Evolutionary conservation across 176 grass and related monocot genomes (phyloP), one percentile per base, ranked within the genome.

Genomic region (Themeda triandra): DNA sequence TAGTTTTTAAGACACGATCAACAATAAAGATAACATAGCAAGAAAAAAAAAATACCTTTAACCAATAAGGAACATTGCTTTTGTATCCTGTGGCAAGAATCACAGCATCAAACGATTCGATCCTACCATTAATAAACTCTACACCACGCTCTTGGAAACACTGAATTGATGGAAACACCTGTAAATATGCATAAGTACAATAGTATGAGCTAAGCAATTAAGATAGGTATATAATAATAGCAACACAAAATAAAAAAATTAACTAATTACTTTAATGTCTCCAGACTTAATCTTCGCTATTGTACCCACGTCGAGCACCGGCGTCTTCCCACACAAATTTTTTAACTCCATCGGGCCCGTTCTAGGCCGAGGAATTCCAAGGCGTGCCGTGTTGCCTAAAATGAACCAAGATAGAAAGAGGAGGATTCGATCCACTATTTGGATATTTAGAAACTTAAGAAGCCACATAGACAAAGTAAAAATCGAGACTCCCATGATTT

Each of bases 61-160:
- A 77, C 96, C 96, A 98, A 65, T 77, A 87, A 63, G 91, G 87
- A n/a, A 95, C 96, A 75, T 98, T 98, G 48, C 93, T 98, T 69
- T 74, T 88, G 44, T 92, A 98, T 8, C 96, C 96, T 4, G 96
- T 98, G 30, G 96, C 96, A 15, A 98, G 85, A 15, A 98, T 81
- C 19, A 95, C 86, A 24, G 33, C 81, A 19, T 98, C 93, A 17
- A 95, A 98, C 8, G 85, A 72, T 86, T 90, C 83, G 4, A 5
- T 39, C 24, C 42, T 91, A 8, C 93, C 96, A 5, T 95, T 86
- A 0, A 87, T 71, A 15, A 98, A 98, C 66, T 95, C 96, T 40
- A 88, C 89, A 24, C 78, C 86, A 2, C 92, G 45, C 36, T 90
- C 89, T 3, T 25, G 77, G 23, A 98, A 93, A 67, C 70, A 59